Conservation (phyloP, 371 early-diverging fungal genomes). For the Massospora cicadina region DNA sequence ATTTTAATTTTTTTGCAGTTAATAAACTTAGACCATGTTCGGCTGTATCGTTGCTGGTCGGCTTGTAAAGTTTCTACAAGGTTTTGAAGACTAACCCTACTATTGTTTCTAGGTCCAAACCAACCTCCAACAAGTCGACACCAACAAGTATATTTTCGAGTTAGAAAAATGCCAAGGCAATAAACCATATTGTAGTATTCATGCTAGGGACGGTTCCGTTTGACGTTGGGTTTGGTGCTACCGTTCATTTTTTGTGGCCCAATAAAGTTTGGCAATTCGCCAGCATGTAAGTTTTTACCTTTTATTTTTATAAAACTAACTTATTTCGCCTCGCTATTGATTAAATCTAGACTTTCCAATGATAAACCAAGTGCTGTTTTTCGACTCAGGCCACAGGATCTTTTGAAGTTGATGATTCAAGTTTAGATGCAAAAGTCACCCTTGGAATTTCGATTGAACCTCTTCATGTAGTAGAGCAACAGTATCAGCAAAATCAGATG, state of each 20-base stretch:
- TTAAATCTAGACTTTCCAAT: conserved; percentile 41
- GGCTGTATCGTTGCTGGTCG: conserved; percentile 78
- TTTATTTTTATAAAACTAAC: conserved; percentile 9
- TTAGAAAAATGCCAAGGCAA: conserved; percentile 52
- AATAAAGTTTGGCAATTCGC: conserved; percentile 69
- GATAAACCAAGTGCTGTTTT: conserved; percentile 81
- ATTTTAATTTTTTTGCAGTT: no score
- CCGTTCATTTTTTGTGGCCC: conserved; percentile 80
- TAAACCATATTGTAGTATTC: conserved; percentile 88
- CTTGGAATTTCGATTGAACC: conserved; percentile 86
- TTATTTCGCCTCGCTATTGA: conserved; percentile 10
- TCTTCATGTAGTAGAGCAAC: conserved; percentile 37
- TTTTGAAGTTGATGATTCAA: conserved; percentile 11
- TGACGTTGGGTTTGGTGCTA: conserved; percentile 64
- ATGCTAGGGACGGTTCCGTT: conserved; percentile 69
- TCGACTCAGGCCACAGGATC: conserved; percentile 22
- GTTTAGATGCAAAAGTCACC: conserved; percentile 33
- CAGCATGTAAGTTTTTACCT: conserved; percentile 33
- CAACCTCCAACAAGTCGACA: conserved; percentile 70
- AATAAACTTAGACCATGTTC: no score
- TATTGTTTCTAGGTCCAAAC: conserved; percentile 53
- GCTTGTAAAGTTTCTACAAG: conserved; percentile 26
- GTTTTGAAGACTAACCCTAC: background rate
- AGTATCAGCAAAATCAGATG: conserved; percentile 20
- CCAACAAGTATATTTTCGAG: conserved; percentile 62